These are phyloP conservation scores for Sugiyamaella novakii DNA, from an alignment of 1,139 yeast genomes.

Conservation along the genomic window DNA sequence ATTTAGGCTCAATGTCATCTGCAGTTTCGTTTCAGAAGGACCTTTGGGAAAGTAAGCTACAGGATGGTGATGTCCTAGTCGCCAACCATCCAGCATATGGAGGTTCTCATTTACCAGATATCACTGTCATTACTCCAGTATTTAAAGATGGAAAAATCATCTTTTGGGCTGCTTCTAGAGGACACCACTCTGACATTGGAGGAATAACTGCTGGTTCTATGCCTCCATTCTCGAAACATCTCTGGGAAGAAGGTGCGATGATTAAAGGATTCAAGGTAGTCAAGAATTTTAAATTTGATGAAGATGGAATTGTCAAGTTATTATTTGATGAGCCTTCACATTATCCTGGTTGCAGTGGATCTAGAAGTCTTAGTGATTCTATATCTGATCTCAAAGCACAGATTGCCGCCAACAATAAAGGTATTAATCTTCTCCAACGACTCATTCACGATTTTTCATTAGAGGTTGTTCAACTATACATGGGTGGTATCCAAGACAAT, in stretches of 20 bases:
- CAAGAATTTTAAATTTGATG: constrained; percentile 56
- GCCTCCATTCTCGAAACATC: constrained; percentile 62
- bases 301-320: constrained; percentile 51
- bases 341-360: constrained; percentile 62
- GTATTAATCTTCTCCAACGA: constrained; percentile 53
- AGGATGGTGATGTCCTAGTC: constrained; percentile 73
- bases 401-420: constrained; percentile 67
- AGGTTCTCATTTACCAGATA: constrained; percentile 81
- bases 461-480: constrained; percentile 57
- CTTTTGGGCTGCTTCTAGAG: constrained; percentile 66
- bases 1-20: constrained; percentile 83
- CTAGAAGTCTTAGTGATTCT: constrained; percentile 60
- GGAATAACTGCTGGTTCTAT: constrained; percentile 68
- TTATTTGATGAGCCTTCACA: constrained; percentile 55
- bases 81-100: constrained; percentile 82
- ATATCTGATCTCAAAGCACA: constrained; percentile 68
- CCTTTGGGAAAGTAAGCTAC: constrained; percentile 59
- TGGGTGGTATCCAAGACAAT: constrained; percentile 62
- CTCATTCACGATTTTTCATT: constrained; percentile 55
- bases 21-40: constrained; percentile 72
- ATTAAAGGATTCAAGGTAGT: constrained; percentile 60
- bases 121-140: constrained; percentile 77
- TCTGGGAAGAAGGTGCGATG: constrained; percentile 67
- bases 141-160: constrained; percentile 58
- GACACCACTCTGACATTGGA: constrained; percentile 71